These are phyloP conservation scores for Podospora comata DNA, from an alignment of 495 filamentous ascomycete species.

Conservation along the genomic window DNA sequence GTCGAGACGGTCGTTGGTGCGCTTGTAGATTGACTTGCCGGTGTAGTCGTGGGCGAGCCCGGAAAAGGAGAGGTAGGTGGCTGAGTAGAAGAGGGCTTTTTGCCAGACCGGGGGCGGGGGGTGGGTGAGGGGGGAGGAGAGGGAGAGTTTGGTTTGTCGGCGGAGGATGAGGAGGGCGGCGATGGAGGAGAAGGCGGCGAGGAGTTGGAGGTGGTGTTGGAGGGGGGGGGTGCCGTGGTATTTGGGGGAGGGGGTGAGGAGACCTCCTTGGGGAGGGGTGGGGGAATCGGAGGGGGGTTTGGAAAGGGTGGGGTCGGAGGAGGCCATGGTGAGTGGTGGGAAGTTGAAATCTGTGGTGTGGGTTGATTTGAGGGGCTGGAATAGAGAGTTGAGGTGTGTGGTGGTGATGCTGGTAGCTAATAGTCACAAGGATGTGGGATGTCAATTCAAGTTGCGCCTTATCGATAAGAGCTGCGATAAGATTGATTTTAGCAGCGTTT, in stretches of 20 bases:
- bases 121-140: neutral
- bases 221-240: neutral
- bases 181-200: neutral
- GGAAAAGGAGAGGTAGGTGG: conserved; percentile 59
- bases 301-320: neutral
- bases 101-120: conserved; percentile 29
- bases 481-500: neutral
- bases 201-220: neutral
- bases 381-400: neutral
- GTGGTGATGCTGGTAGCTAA: neutral
- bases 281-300: too few relatives aligned
- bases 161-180: neutral
- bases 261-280: neutral
- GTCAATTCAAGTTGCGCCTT: neutral
- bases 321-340: neutral
- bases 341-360: neutral
- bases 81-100: conserved; percentile 57
- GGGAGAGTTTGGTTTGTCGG: neutral
- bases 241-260: neutral
- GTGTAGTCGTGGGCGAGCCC: conserved; percentile 58
- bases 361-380: too few relatives aligned
- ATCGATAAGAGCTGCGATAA: neutral
- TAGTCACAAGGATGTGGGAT: neutral
- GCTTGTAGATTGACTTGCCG: conserved; percentile 47
- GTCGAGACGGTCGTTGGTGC: conserved; percentile 28